Percentiles rank a stretch among this genome's conserved stretches.
Evolutionary conservation across 768 basidiomycete species (phyloP).

Genomic region (Boletellus ananas): DNA sequence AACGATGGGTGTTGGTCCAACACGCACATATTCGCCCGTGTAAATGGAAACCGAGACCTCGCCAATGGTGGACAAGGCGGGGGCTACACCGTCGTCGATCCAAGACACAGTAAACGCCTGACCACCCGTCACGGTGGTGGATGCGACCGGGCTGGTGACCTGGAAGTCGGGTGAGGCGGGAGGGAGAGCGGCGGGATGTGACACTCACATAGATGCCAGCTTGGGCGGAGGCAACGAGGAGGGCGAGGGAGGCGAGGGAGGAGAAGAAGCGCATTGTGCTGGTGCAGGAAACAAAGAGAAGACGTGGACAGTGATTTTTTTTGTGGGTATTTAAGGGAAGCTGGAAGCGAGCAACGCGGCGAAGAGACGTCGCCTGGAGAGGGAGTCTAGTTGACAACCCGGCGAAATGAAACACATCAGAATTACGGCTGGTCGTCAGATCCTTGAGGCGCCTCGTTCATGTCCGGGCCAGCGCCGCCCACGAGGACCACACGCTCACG

Average conservation of each 20-base stretch:
- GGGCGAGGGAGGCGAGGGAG: conserved; percentile 14
- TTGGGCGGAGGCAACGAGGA: conserved; percentile 18
- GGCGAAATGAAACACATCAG: conserved; percentile 10
- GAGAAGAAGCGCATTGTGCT: conserved; percentile 12
- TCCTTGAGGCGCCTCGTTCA: conserved; percentile 10
- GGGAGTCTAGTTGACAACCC: background rate
- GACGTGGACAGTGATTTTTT: background rate
- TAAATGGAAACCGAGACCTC: conserved; percentile 54
- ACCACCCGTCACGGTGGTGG: conserved; percentile 50
- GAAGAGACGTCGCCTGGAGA: background rate
- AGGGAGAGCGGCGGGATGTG: fast-evolving
- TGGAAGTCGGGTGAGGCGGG: conserved; percentile 15
- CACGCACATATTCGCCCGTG: conserved; percentile 49
- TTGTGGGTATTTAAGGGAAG: conserved; percentile 25
- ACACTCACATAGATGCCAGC: conserved; percentile 21
- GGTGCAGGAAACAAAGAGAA: background rate
- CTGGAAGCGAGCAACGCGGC: conserved; percentile 20
- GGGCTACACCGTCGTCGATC: conserved; percentile 58
- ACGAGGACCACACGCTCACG: conserved; percentile 16
- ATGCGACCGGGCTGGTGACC: conserved; percentile 45
- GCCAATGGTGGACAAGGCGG: conserved; percentile 50
- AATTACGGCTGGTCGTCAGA: conserved; percentile 5
- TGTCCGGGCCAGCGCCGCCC: conserved; percentile 17
- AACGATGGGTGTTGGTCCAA: background rate
- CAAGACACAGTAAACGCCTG: conserved; percentile 53